A percentile compares a stretch with the other conserved stretches of the same genome.
These are phyloP conservation scores for Castanea mollissima DNA, from an alignment of 306 rosid species.

Conservation along the genomic window DNA sequence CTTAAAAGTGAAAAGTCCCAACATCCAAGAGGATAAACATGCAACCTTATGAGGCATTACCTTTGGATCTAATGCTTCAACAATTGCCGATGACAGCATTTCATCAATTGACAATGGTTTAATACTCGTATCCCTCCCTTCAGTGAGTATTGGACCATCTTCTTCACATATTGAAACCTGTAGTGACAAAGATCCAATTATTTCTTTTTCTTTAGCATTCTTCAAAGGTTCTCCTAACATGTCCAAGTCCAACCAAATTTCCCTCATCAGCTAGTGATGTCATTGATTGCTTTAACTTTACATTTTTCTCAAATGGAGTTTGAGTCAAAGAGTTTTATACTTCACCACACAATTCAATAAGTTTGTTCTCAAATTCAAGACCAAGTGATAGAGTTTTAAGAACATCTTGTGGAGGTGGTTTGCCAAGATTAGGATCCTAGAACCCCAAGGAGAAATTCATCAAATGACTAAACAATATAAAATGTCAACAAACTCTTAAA, in stretches of 20 bases:
- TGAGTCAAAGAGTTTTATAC: slow-evolving; percentile 33
- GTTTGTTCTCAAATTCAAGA: slow-evolving; percentile 47
- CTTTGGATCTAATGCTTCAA: slow-evolving; percentile 36
- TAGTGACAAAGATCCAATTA: slow-evolving; percentile 49
- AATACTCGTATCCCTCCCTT: slow-evolving; percentile 31
- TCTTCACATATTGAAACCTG: slow-evolving; percentile 8
- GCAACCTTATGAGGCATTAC: slow-evolving; percentile 21
- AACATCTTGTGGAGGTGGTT: slow-evolving; percentile 74
- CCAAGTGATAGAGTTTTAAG: slow-evolving; percentile 54
- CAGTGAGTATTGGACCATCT: slow-evolving; percentile 12
- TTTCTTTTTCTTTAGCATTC: slow-evolving; percentile 45
- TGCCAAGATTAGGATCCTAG: slow-evolving; percentile 66
- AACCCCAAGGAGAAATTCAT: slow-evolving; percentile 24
- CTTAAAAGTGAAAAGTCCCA: neutral
- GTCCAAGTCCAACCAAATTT: slow-evolving; percentile 23
- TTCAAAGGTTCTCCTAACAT: slow-evolving; percentile 27
- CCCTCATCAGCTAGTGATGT: slow-evolving; percentile 26
- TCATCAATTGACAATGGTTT: slow-evolving; percentile 36
- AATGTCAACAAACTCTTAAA: slow-evolving; percentile 8
- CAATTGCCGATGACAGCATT: slow-evolving; percentile 38
- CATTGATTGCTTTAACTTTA: slow-evolving; percentile 32
- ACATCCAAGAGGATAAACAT: neutral
- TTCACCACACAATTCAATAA: slow-evolving; percentile 44
- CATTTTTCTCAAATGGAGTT: slow-evolving; percentile 46
- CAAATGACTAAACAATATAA: slow-evolving; percentile 15